A percentile compares a stretch with the other conserved stretches of the same genome.
Conservation (phyloP, 2,329 filamentous ascomycete species). For the Penicillium sp. region DNA sequence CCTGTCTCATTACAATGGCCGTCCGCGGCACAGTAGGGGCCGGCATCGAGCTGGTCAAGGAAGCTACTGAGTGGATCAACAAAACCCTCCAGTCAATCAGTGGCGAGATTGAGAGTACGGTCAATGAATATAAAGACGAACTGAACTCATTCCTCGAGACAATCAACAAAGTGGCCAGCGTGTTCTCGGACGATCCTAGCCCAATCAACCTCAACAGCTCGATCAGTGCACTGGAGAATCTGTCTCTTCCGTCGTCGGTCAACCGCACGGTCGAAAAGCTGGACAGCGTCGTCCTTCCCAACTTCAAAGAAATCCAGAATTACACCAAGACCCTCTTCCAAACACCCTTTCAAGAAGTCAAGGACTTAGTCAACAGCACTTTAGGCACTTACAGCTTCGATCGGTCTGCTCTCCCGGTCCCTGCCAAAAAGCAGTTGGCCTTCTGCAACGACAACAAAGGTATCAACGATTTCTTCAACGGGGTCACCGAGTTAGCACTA, state of each 20-base stretch:
- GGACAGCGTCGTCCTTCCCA: constrained; percentile 70
- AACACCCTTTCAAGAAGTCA: constrained; percentile 78
- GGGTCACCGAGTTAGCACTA: constrained; percentile 63
- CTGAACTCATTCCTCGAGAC: constrained; percentile 51
- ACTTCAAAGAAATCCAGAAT: constrained; percentile 79
- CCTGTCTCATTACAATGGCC: constrained; percentile 82
- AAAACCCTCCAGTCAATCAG: constrained; percentile 48
- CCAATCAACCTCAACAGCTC: constrained; percentile 63
- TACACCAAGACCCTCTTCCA: constrained; percentile 71
- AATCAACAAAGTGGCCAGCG: constrained; percentile 56
- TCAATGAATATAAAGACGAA: constrained; percentile 52
- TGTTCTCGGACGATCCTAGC: constrained; percentile 48
- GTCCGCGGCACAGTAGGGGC: constrained; percentile 75
- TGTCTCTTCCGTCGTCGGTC: constrained; percentile 67
- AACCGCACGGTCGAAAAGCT: constrained; percentile 67
- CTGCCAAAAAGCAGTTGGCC: constrained; percentile 73
- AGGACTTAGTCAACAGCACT: constrained; percentile 66
- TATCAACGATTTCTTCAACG: constrained; percentile 79
- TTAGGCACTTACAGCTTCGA: constrained; percentile 76
- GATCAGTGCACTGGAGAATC: constrained; percentile 64
- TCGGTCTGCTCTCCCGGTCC: constrained; percentile 72
- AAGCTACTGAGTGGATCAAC: constrained; percentile 61
- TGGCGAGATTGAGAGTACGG: constrained; percentile 42
- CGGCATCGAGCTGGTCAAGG: constrained; percentile 60
- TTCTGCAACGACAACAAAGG: constrained; percentile 87